A percentile compares a stretch with the other conserved stretches of the same genome.
Evolutionary conservation across 441 rosid genomes (phyloP).

Genomic region (Isatis lusitanica): DNA sequence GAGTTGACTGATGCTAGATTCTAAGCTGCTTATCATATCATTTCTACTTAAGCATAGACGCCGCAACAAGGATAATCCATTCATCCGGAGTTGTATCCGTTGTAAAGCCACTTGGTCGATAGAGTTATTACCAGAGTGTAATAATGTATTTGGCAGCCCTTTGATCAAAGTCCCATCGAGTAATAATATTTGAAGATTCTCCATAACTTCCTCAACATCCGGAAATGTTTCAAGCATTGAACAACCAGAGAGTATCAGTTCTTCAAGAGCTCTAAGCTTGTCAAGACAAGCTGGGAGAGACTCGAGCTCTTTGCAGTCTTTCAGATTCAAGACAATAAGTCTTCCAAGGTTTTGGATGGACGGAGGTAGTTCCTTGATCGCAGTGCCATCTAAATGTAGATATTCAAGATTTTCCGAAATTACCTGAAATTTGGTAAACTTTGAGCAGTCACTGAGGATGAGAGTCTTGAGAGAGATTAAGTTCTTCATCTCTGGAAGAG

Average conservation of each 20-base stretch:
- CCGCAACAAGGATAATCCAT: neutral
- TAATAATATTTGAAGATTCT: neutral
- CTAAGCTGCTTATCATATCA: constrained; percentile 8
- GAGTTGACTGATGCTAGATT: neutral
- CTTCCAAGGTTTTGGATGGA: too few relatives aligned
- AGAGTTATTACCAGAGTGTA: neutral
- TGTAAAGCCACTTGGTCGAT: neutral
- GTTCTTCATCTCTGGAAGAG: neutral
- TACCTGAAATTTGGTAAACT: too few relatives aligned
- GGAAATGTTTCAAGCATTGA: neutral
- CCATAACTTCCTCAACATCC: neutral
- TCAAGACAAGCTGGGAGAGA: neutral
- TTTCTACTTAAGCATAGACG: constrained; percentile 10
- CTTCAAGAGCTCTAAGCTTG: constrained; percentile 8
- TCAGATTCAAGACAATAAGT: too few relatives aligned
- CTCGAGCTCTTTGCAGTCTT: too few relatives aligned
- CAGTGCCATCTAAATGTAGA: too few relatives aligned
- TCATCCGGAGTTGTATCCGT: neutral
- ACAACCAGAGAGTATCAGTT: constrained; percentile 14
- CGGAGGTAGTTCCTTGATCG: too few relatives aligned
- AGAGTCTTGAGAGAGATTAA: constrained; percentile 1
- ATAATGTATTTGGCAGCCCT: neutral
- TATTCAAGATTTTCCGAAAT: too few relatives aligned
- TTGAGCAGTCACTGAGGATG: neutral
- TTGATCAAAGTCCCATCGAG: constrained; percentile 3